Evolutionary conservation across 2,329 filamentous ascomycete species (phyloP), one percentile per base, ranked within the genome.

Genomic region (Chrysoporthe cubensis): DNA sequence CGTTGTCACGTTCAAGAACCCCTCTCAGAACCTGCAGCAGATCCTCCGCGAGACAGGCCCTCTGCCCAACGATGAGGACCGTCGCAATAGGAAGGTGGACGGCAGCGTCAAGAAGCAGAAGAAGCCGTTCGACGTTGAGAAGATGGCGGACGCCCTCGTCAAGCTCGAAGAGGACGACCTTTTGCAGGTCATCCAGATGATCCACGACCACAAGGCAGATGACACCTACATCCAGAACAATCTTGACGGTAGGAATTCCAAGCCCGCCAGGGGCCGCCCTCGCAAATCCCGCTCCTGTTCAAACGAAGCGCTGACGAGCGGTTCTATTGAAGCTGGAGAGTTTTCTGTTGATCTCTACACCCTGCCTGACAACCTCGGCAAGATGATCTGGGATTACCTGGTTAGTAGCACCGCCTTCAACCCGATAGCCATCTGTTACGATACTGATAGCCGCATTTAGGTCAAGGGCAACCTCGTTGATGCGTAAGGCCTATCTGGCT

Each of bases 261-360:
- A 43, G 14, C 21, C 14, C 34, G 11, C 43, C 64, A 34, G 57
- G n/a, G 57, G 52, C 9, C 56, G 66, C 40, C 69, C 66, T 64
- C 67, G 52, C 62, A 42, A 43, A 34, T 8, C 65, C 44, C 63
- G 34, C 60, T 52, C 68, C 44, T 50, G 50, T 64, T 66, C 70
- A 70, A 26, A 9, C 54, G 32, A 42, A 37, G 46, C 34, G 46
- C 62, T 64, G 48, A 64, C 62, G 42, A 64, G 62, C 62, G 48
- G 37, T 14, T 64, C 50, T 34, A 43, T 52, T 75, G 74, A 79
- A 86, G 94, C 94, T 76, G 96, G 96, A 76, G 96, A 99, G 81
- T 99, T 99, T 82, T 96, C 97, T 70, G 95, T 99, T 73, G 96
- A 99, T 76, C 86, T 99, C 68, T 98, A 97, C 82, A 98, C 96